phyloP scores from a whole-genome alignment of 2,329 filamentous ascomycete genomes.

The Teratosphaeria destructans region DNA sequence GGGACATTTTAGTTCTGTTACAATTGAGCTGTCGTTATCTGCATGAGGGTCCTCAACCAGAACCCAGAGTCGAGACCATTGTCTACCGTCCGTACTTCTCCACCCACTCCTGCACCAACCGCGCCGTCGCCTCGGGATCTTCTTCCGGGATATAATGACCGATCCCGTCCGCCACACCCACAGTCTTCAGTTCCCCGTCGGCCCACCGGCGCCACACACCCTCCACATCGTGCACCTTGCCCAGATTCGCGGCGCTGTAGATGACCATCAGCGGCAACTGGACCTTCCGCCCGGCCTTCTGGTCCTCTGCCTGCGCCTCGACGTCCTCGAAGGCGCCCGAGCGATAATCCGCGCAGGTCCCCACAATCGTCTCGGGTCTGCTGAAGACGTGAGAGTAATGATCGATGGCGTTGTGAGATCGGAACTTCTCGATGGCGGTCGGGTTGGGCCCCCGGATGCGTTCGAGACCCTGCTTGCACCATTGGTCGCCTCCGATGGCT shows the following conservation, averaged over 20 bases:
- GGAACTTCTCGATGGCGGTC: constrained; percentile 20
- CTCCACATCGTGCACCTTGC: constrained; percentile 32
- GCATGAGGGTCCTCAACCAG: not conserved
- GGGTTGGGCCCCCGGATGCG: constrained; percentile 18
- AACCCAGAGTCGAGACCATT: not conserved
- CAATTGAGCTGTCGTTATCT: not conserved
- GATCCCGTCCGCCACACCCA: constrained; percentile 27
- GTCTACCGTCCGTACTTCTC: constrained; percentile 8
- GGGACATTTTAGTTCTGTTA: too few relatives aligned
- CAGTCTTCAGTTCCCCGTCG: constrained; percentile 21
- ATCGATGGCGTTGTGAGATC: constrained; percentile 30
- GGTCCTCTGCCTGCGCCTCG: constrained; percentile 35
- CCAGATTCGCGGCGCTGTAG: constrained; percentile 35
- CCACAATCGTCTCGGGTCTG: constrained; percentile 31
- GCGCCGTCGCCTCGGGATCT: constrained; percentile 27
- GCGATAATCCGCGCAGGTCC: constrained; percentile 39
- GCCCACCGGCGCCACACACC: constrained; percentile 39
- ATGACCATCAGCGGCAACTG: constrained; percentile 33
- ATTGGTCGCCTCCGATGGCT: constrained; percentile 33
- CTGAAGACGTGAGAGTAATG: constrained; percentile 37
- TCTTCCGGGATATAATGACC: constrained; percentile 41
- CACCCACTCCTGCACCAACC: constrained; percentile 19
- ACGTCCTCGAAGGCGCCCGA: constrained; percentile 35
- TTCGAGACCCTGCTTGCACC: constrained; percentile 26
- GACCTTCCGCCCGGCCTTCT: constrained; percentile 35